phyloP scores from a whole-genome alignment of 2,329 filamentous ascomycete species.

The Colletotrichum sp. region DNA sequence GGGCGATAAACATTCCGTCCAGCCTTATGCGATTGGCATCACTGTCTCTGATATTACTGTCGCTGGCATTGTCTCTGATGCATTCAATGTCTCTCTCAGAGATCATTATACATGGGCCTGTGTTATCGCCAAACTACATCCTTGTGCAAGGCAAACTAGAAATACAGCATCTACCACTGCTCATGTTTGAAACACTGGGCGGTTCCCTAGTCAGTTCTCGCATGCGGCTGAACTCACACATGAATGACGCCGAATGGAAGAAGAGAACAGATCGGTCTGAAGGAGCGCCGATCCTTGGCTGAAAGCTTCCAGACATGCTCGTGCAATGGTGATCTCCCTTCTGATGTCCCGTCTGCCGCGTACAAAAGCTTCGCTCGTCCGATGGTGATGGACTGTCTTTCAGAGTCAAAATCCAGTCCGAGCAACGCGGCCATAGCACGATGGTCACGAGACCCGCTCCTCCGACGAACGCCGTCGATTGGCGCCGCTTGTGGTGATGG shows the following conservation, averaged over 20 bases:
- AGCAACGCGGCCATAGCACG: not conserved
- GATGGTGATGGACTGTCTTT: slow-evolving; percentile 1
- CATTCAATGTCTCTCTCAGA: not conserved
- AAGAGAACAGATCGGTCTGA: not conserved
- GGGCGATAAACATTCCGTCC: not conserved
- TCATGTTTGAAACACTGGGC: slow-evolving; percentile 1
- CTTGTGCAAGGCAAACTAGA: not conserved
- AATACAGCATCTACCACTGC: not conserved
- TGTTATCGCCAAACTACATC: not conserved
- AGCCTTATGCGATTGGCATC: slow-evolving; percentile 5
- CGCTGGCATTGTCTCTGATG: not conserved
- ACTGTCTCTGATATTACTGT: not conserved
- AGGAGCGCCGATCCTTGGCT: not conserved
- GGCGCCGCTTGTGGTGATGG: not conserved
- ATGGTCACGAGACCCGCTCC: not conserved
- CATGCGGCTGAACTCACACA: not conserved
- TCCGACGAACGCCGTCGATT: not conserved
- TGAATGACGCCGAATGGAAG: not conserved
- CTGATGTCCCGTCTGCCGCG: not conserved
- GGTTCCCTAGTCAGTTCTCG: not conserved
- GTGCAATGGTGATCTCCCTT: not conserved
- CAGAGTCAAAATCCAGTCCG: not conserved
- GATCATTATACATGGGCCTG: not conserved
- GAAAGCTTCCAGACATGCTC: not conserved
- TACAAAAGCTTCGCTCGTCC: not conserved